Base-by-base conservation (phyloP, 257 asterid genomes). In the Asclepias syriaca region DNA sequence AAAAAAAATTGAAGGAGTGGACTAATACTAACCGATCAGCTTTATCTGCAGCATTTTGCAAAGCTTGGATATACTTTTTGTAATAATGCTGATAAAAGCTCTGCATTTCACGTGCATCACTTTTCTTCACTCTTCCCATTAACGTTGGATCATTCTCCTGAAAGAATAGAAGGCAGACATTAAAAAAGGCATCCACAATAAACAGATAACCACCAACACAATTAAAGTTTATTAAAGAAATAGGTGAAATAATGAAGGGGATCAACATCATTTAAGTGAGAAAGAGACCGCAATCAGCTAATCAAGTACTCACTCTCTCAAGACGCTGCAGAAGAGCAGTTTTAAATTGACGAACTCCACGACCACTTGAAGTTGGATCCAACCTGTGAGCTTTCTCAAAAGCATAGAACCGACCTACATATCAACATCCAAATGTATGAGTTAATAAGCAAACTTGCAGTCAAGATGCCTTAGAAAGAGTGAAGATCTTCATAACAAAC, bases 101-200 rank as follows among this genome's bases (percentile, higher is more conserved):
- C 89, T 95, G 98, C 99, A 95, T 92, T 87, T 95, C 99, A 49
- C 97, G 96, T 24, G 98, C 99, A 75, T 95, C 99, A 72, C 99
- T 95, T 88, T 95, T 95, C 84, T 95, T 95, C 32, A 91, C 98
- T 83, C 98, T 95, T 82, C 98, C 97, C 86, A 85, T 85, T 78
- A 95, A 81, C 69, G 99, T 95, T 66, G 99, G 98, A 78, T 95
- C 99, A 79, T 95, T 95, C 84, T 95, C 99, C 99, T 95, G 90
- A 73, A 81, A 73, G 69, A 74, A 81, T 2, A 66, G 70, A 72
- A 57, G 60, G 67, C 45, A 53, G 10, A 69, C 48, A 48, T 37
- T 29, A 51, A 51, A 51, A 51, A 51, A 16, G 21, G 57, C 21
- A 3, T 51, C 21, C 21, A 68, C 43, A 71, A 58, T 5, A 66